A percentile compares a stretch with the other conserved stretches of the same genome.
These are phyloP conservation scores for Cystobasidium onofrii DNA, from an alignment of 768 basidiomycete genomes.

Conservation along the genomic window DNA sequence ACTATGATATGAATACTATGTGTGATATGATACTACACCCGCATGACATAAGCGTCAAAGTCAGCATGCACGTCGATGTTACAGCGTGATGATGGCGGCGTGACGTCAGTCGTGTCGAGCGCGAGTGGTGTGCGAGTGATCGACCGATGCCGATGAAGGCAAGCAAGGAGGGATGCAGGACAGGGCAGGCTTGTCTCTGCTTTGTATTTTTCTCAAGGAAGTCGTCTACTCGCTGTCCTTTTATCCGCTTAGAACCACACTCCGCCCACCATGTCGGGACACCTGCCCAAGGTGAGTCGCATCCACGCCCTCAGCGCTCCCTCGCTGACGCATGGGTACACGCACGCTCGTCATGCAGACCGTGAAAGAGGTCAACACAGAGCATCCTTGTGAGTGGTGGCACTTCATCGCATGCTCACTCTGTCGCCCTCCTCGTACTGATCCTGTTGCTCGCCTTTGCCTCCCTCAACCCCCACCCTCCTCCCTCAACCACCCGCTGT, in stretches of 20 bases:
- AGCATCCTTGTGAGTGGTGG: conserved; percentile 1
- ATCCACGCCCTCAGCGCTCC: no score
- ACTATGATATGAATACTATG: no score
- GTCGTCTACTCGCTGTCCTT: no score
- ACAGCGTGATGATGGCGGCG: background rate
- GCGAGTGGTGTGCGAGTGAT: background rate
- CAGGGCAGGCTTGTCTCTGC: background rate
- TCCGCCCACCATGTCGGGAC: background rate
- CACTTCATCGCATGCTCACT: background rate
- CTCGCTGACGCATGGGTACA: background rate
- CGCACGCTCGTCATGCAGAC: no score
- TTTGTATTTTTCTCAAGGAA: background rate
- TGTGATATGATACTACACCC: no score
- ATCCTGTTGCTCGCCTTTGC: background rate
- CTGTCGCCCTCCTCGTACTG: background rate
- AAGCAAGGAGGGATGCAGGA: no score
- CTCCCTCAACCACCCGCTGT: background rate
- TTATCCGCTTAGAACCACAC: background rate
- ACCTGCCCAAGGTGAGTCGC: background rate
- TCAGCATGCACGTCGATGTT: background rate
- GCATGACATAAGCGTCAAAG: no score
- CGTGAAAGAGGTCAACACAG: conserved; percentile 3
- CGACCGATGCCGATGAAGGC: background rate
- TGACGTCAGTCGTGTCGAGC: background rate
- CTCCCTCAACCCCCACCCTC: background rate